These are phyloP conservation scores for Neolentinus lepideus DNA, from an alignment of 1,284 basidiomycete genomes.

Conservation along the genomic window DNA sequence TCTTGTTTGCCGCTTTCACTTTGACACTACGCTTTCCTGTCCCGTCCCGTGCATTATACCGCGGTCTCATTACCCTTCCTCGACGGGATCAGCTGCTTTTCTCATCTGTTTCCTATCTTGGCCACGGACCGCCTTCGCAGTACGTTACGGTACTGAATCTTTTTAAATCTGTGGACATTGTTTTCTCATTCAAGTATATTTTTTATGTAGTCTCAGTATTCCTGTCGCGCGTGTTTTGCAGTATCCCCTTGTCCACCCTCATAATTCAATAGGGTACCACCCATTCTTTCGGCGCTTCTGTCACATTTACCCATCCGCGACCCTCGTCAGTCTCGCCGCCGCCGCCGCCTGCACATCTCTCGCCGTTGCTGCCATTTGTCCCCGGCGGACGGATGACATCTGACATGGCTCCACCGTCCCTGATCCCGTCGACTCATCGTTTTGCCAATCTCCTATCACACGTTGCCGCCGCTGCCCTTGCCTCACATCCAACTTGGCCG, in stretches of 20 bases:
- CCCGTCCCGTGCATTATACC: neutral
- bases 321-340: neutral
- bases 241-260: neutral
- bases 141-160: neutral
- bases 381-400: slow-evolving; percentile 1
- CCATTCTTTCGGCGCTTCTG: neutral
- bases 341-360: neutral
- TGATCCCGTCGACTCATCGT: neutral
- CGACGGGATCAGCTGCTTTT: neutral
- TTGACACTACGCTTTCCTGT: neutral
- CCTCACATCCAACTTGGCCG: neutral
- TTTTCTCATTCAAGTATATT: neutral
- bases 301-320: neutral
- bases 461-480: neutral
- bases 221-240: neutral
- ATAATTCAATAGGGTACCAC: neutral
- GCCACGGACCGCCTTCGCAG: neutral
- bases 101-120: neutral
- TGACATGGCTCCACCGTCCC: neutral
- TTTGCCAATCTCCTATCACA: neutral
- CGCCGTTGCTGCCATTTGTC: neutral
- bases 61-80: neutral
- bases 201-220: neutral
- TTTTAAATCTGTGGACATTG: neutral
- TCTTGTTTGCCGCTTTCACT: neutral